Conservation (phyloP, 441 rosid genomes). For the Adansonia grandidieri region DNA sequence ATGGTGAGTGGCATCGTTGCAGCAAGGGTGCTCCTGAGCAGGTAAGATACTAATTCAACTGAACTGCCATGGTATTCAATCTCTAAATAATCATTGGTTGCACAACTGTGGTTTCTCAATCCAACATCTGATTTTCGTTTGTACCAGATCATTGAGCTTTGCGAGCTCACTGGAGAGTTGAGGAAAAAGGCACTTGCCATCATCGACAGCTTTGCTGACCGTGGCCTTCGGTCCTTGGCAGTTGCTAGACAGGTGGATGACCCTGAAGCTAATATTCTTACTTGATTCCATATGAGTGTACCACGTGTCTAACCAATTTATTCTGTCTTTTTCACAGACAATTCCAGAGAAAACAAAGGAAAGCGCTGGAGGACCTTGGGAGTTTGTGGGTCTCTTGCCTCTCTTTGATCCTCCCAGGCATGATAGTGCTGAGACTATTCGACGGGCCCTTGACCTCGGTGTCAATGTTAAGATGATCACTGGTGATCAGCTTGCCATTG, state of each 20-base stretch:
- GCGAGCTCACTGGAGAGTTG: constrained; percentile 60
- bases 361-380: constrained; percentile 79
- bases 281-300: neutral
- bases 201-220: constrained; percentile 72
- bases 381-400: constrained; percentile 89
- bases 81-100: neutral
- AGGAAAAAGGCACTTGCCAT: constrained; percentile 58
- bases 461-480: constrained; percentile 97
- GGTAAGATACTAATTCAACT: constrained; percentile 36
- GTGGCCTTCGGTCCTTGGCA: constrained; percentile 86
- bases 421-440: constrained; percentile 91
- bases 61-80: neutral
- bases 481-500: constrained; percentile 95
- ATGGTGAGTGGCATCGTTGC: constrained; percentile 75
- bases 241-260: constrained; percentile 71
- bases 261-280: neutral
- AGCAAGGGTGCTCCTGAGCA: constrained; percentile 98
- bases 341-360: constrained; percentile 80
- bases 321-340: constrained; percentile 37
- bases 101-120: neutral
- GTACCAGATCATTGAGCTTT: constrained; percentile 76
- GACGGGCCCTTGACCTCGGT: constrained; percentile 89
- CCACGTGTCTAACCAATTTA: neutral
- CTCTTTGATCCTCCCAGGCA: constrained; percentile 95
- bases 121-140: neutral